Base-by-base conservation (phyloP, 805 yeast genomes). In the Ogataea thermomethanolica region DNA sequence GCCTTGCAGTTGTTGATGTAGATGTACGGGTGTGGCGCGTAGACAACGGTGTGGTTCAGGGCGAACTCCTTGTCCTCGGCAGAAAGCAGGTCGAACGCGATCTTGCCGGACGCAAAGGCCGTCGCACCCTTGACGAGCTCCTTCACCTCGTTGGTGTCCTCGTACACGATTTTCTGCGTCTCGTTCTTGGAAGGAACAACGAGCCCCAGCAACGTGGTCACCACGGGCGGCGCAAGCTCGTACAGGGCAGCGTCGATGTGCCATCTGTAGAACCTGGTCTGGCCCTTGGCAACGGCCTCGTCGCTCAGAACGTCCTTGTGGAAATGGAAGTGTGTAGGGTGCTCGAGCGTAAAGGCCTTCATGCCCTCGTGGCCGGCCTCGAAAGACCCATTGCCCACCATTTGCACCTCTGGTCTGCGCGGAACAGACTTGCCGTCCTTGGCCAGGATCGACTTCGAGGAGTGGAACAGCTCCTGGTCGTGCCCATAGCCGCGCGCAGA, bases 11-110 rank as follows among this genome's bases (percentile, higher is more conserved):
- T 78, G 5, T 87, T 77, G 47, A 88, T 88, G 62, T 74, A 86
- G 43, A 88, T 88, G 64, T 87, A 88, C 30, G 96, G 95, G 61
- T 88, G 95, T 28, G 96, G 96, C 12, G 95, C 95, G 60, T 88
- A 88, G 33, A 81, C 86, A 15, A 88, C 91, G 3, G 78, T 79
- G n/a, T 95, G 82, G 56, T 74, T 71, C 44, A 86, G 70, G 2
- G 90, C 95, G 49, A 79, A 72, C 46, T 82, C 67, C 62, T 87
- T 76, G 46, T 87, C 93, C 56, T 81, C 86, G 5, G 71, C 77
- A 7, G 81, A 69, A 39, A 88, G 70, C 17, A 71, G 53, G 29
- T 80, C 78, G 56, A 83, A 88, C 0, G 95, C 95, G 26, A 70
- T 76, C 30, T 79, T 82, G n/a, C 96, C 95, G 31, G 88, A 79